These are phyloP conservation scores for Euphrasia confusa DNA, from an alignment of 257 asterid genomes.

Conservation along the genomic window DNA sequence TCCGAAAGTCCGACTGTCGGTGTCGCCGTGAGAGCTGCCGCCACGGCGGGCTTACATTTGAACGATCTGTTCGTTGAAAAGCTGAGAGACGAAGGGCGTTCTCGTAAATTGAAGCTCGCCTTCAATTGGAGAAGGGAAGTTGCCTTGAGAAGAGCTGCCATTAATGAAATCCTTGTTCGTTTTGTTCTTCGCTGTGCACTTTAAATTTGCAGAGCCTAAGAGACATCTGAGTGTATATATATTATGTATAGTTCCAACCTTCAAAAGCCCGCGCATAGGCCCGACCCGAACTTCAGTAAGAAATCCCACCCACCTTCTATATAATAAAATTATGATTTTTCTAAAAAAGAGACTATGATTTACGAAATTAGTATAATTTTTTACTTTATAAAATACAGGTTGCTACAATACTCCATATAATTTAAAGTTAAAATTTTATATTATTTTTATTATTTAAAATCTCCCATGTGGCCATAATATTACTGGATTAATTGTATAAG, in stretches of 20 bases:
- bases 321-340: too few species aligned
- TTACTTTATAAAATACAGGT: too few species aligned
- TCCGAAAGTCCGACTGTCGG: constrained; percentile 43
- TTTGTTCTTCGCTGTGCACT: neutral
- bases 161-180: neutral
- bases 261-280: too few species aligned
- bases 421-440: too few species aligned
- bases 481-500: too few species aligned
- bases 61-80: constrained; percentile 24
- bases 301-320: too few species aligned
- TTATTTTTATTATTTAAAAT: too few species aligned
- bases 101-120: constrained; percentile 16
- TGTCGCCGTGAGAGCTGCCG: constrained; percentile 43
- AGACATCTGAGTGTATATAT: neutral
- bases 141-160: constrained; percentile 45
- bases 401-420: too few species aligned
- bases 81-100: constrained; percentile 21
- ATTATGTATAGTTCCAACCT: neutral
- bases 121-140: constrained; percentile 37
- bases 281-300: too few species aligned
- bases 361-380: too few species aligned
- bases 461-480: too few species aligned
- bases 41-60: constrained; percentile 38
- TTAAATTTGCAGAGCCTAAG: neutral
- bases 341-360: too few species aligned